These are phyloP conservation scores for Fusarium neocosmosporiellum DNA, from an alignment of 2,329 filamentous ascomycete genomes.

Conservation along the genomic window DNA sequence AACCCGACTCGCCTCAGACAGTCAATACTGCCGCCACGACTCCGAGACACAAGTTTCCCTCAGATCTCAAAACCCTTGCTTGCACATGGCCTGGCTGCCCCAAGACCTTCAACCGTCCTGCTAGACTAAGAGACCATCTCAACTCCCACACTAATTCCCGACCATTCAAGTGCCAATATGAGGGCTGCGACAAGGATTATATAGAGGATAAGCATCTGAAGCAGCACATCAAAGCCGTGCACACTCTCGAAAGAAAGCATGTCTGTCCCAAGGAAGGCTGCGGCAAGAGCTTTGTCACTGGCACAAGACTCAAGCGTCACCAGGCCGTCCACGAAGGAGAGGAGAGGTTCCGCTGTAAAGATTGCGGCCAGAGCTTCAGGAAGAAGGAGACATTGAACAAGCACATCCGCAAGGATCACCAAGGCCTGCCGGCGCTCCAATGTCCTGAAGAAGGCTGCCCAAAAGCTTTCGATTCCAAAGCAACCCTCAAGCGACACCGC, in stretches of 20 bases:
- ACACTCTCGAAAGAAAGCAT: constrained; percentile 77
- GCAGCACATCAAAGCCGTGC: constrained; percentile 85
- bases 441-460: constrained; percentile 73
- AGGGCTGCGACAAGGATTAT: constrained; percentile 84
- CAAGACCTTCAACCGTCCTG: constrained; percentile 90
- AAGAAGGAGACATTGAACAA: constrained; percentile 88
- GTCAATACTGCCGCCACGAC: constrained; percentile 48
- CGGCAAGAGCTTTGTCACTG: constrained; percentile 83
- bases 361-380: constrained; percentile 82
- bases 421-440: constrained; percentile 75
- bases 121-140: constrained; percentile 81
- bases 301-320: constrained; percentile 81
- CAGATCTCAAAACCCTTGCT: constrained; percentile 78
- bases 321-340: constrained; percentile 78
- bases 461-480: constrained; percentile 78
- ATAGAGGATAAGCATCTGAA: constrained; percentile 87
- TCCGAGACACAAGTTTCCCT: constrained; percentile 68
- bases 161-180: constrained; percentile 77
- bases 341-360: constrained; percentile 79
- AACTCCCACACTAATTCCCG: constrained; percentile 88
- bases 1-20: constrained; percentile 48
- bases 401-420: constrained; percentile 82
- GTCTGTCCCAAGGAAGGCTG: constrained; percentile 79
- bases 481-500: constrained; percentile 77
- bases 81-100: constrained; percentile 80